A percentile compares a stretch with the other conserved stretches of the same genome.
phyloP scores from a whole-genome alignment of 108 stramenopile genomes.

The Cyclotella kingstonii region DNA sequence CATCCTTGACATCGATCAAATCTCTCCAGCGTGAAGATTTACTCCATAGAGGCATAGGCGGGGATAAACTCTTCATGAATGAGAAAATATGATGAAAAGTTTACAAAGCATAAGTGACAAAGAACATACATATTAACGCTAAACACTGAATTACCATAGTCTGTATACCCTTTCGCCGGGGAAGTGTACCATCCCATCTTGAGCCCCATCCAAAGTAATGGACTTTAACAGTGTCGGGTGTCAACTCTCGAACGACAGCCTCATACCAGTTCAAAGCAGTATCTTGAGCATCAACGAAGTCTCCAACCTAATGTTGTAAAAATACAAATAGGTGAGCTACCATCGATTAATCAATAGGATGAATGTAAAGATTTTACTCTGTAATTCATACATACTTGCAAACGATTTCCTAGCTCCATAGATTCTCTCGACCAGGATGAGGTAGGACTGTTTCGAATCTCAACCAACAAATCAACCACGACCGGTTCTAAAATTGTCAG shows the following conservation, averaged over 20 bases:
- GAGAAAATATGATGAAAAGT: neutral
- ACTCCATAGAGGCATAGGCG: conserved; percentile 68
- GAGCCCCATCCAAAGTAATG: conserved; percentile 82
- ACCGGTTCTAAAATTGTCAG: neutral
- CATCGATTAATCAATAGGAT: too few species aligned
- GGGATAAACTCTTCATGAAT: conserved; percentile 24
- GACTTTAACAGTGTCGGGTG: conserved; percentile 59
- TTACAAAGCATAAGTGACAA: neutral
- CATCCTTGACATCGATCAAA: conserved; percentile 48
- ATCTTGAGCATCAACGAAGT: conserved; percentile 84
- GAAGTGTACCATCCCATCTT: conserved; percentile 60
- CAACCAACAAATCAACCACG: conserved; percentile 53
- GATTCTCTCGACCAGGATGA: conserved; percentile 54
- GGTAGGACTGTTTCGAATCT: conserved; percentile 49
- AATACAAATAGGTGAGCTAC: neutral
- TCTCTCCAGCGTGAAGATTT: conserved; percentile 66
- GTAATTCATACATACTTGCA: conserved; percentile 22
- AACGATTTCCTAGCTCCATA: conserved; percentile 63
- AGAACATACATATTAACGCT: neutral
- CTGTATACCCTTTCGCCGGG: conserved; percentile 21
- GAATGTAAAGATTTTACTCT: too few species aligned
- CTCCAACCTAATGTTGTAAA: conserved; percentile 49
- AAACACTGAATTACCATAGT: neutral
- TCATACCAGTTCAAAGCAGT: conserved; percentile 78
- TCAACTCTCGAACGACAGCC: conserved; percentile 58